Evolutionary conservation across 2,329 filamentous ascomycete species (phyloP).

Genomic region (Trichoderma breve): DNA sequence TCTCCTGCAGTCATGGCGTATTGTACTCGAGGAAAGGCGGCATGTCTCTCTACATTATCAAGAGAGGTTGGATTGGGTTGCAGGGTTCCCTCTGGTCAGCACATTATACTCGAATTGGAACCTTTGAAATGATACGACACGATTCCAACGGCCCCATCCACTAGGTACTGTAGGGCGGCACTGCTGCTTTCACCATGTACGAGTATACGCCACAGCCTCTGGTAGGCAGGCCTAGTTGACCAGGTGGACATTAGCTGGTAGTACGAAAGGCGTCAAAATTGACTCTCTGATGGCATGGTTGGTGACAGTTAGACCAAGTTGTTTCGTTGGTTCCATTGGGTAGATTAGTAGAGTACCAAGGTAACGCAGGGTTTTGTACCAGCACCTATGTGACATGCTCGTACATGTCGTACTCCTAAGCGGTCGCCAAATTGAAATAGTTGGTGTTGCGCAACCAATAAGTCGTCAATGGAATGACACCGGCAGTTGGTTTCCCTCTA

Average conservation of each 20-base stretch:
- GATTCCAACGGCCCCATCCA: background rate
- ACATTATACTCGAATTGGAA: background rate
- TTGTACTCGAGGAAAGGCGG: background rate
- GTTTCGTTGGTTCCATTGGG: background rate
- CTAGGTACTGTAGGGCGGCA: background rate
- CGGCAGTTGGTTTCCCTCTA: background rate
- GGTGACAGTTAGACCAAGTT: background rate
- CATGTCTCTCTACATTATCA: background rate
- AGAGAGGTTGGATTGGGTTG: background rate
- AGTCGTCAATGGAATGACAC: background rate
- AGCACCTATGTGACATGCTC: background rate
- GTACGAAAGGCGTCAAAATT: background rate
- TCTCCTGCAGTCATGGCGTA: background rate
- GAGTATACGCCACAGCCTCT: background rate
- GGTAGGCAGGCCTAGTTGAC: background rate
- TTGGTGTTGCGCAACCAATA: background rate
- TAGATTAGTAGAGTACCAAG: background rate
- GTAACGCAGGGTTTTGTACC: background rate
- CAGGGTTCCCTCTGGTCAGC: background rate
- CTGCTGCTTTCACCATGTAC: background rate
- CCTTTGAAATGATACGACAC: background rate
- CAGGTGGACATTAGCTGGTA: background rate
- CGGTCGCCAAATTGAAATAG: background rate
- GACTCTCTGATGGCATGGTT: background rate
- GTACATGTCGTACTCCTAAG: background rate